Evolutionary conservation across 768 basidiomycete species (phyloP), one percentile per base, ranked within the genome.

Genomic region (Kwoniella europaea): DNA sequence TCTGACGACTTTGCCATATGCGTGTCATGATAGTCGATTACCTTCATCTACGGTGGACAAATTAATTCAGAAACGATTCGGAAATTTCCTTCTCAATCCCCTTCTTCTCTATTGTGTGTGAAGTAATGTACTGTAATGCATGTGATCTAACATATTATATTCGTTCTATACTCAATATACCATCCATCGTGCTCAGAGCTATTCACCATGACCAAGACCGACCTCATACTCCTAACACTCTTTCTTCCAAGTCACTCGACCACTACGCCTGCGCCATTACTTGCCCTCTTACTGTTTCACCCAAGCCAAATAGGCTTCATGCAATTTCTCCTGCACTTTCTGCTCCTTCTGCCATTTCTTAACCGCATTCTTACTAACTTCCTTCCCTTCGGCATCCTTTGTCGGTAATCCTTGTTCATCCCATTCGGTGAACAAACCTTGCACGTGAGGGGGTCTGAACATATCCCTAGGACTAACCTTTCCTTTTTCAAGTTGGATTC

Each of bases 401-500:
- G 90, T 86, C 24, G 97, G 97, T 53, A 98, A 68, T 0, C 97
- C 97, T 52, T 86, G 84, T 60, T 90, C 92, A 83, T 94, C 88
- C 92, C 93, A 99, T 63, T 88, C 90, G 7, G 88, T 85, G 79
- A 92, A 98, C n/a, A 83, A 85, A 16, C 90, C 91, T 2, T 87
- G 85, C 16, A 91, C 88, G 76, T 92, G 86, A 1, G 93, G 93
- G 12, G 92, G 91, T 82, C 87, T 91, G 87, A 95, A 98, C 86
- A 95, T 86, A 63, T 91, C 90, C 65, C 85, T 84, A 2, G 95
- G 93, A 0, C 90, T 82, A 12, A 90, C 79, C 44, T 90, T 89
- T 3, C 94, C 94, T 80, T 90, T 92, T 82, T 95, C 93, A n/a
- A 98, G 85, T 82, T 91, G 91, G 67, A 89, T 89, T 24, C 89